These are phyloP conservation scores for Podospora sp. DNA, from an alignment of 495 filamentous ascomycete genomes.

Conservation along the genomic window DNA sequence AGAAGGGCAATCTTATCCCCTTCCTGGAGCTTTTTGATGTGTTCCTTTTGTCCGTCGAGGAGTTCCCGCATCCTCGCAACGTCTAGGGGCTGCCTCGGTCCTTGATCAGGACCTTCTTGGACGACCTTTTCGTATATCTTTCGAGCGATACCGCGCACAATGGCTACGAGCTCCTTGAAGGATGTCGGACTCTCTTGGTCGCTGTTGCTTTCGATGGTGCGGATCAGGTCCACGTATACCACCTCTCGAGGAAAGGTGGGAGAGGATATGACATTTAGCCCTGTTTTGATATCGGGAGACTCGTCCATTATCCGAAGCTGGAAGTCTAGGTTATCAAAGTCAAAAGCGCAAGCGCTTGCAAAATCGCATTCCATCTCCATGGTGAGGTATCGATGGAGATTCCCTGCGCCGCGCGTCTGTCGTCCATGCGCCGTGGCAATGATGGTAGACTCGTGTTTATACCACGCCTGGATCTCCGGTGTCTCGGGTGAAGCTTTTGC, in stretches of 20 bases:
- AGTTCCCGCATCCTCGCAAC: no score
- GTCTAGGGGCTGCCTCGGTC: no score
- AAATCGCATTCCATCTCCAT: constrained; percentile 1
- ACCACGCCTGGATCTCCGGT: no score
- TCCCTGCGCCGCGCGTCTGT: neutral
- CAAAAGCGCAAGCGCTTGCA: constrained; percentile 1
- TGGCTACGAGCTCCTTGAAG: neutral
- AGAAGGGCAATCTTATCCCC: no score
- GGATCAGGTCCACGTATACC: neutral
- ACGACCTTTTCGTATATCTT: no score
- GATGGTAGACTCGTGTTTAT: no score
- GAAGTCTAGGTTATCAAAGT: neutral
- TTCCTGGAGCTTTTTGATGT: no score
- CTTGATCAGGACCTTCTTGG: no score
- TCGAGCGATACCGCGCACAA: neutral
- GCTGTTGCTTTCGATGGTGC: neutral
- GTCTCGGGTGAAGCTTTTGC: no score
- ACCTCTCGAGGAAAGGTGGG: neutral
- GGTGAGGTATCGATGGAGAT: neutral
- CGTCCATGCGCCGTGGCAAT: no score
- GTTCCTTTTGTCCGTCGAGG: no score
- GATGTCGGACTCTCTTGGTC: no score
- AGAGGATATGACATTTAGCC: neutral
- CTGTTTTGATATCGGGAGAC: neutral
- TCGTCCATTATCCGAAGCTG: neutral